Conservation (phyloP, 495 filamentous ascomycete genomes). For the Penicillium malachiteum region DNA sequence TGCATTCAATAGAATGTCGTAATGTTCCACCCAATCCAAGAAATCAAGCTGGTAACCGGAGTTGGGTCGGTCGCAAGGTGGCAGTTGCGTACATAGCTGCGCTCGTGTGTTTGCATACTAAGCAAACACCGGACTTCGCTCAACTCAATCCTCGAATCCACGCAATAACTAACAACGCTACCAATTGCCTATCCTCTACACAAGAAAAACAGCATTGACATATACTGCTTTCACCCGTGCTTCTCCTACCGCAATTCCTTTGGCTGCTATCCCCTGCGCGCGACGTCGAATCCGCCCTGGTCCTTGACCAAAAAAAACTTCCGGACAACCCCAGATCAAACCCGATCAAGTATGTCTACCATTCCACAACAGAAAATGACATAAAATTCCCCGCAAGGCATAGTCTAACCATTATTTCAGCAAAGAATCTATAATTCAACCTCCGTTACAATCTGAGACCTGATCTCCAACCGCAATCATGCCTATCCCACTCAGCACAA, state of each 20-base stretch:
- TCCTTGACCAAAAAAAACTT: conserved; percentile 19
- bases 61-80: conserved; percentile 10
- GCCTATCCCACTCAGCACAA: conserved; percentile 63
- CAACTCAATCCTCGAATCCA: conserved; percentile 15
- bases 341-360: conserved; percentile 14
- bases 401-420: neutral
- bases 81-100: conserved; percentile 8
- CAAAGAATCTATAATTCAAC: neutral
- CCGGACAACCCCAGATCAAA: conserved; percentile 9
- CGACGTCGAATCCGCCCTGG: neutral
- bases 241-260: neutral
- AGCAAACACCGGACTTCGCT: conserved; percentile 31
- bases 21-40: no score
- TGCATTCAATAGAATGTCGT: no score
- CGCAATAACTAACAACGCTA: neutral
- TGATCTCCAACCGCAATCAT: conserved; percentile 53
- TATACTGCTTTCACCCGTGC: neutral
- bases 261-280: neutral
- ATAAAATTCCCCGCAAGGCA: neutral
- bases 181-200: neutral
- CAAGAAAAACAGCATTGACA: neutral
- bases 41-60: neutral
- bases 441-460: neutral
- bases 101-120: conserved; percentile 35
- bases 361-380: neutral